Percentiles rank a stretch among this genome's conserved stretches.
Conservation (phyloP, 2,329 filamentous ascomycete genomes). For the Zasmidium citrigriseum region DNA sequence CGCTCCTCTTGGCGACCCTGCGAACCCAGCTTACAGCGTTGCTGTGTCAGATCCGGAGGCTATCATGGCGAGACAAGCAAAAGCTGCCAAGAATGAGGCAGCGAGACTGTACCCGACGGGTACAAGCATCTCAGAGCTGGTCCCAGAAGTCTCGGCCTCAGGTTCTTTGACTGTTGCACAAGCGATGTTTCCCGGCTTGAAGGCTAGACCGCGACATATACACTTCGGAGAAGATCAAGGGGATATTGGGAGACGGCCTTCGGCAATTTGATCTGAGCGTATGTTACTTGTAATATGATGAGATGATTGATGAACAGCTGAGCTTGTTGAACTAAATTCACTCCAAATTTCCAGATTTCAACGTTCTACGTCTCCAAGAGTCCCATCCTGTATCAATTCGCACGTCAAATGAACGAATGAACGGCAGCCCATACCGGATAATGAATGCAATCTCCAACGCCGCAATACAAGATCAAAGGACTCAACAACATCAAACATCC, state of each 20-base stretch:
- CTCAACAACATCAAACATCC: too few relatives aligned
- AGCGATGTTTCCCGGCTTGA: constrained; percentile 17
- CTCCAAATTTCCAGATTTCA: too few relatives aligned
- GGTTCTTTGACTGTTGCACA: constrained; percentile 10
- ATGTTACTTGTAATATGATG: neutral
- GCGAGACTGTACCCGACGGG: constrained; percentile 53
- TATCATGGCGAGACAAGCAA: constrained; percentile 7
- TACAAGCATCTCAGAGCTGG: constrained; percentile 10
- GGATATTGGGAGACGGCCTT: constrained; percentile 1
- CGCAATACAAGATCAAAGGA: too few relatives aligned
- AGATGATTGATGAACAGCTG: too few relatives aligned
- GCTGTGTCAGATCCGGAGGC: constrained; percentile 39
- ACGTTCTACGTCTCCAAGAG: too few relatives aligned
- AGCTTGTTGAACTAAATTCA: too few relatives aligned
- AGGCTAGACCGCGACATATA: constrained; percentile 4
- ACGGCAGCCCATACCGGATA: too few relatives aligned
- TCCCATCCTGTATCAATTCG: too few relatives aligned
- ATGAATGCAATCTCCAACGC: too few relatives aligned
- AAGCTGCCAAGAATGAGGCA: constrained; percentile 43
- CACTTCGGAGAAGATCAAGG: too few relatives aligned
- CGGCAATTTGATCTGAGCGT: neutral
- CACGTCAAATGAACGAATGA: too few relatives aligned
- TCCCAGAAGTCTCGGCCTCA: neutral
- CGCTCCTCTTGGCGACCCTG: constrained; percentile 51
- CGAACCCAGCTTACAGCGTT: constrained; percentile 70